These are phyloP conservation scores for Naganishia kalamii DNA, from an alignment of 768 basidiomycete genomes.

Conservation along the genomic window DNA sequence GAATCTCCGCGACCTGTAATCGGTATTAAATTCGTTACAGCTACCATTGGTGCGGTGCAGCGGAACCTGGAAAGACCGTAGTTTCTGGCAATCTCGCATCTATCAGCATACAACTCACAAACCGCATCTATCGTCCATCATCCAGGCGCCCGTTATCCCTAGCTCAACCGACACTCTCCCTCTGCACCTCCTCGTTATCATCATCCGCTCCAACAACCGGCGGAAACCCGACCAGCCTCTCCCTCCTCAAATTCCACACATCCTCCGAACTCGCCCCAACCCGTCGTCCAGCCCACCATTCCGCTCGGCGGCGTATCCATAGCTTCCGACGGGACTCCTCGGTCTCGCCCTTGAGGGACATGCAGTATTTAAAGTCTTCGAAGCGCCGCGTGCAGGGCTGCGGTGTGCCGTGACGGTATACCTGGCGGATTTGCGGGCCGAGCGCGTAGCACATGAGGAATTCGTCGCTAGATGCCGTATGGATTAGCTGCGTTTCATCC, in stretches of 20 bases:
- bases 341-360: constrained; percentile 70
- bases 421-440: constrained; percentile 68
- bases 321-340: constrained; percentile 69
- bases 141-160: background rate
- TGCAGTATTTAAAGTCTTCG: constrained; percentile 92
- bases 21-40: too few species aligned
- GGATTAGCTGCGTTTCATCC: background rate
- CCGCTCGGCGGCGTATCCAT: constrained; percentile 80
- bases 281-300: constrained; percentile 86
- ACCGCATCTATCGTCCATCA: background rate
- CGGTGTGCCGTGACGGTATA: constrained; percentile 78
- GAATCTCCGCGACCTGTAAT: too few species aligned
- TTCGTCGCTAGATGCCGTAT: constrained; percentile 46
- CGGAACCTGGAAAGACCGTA: too few species aligned
- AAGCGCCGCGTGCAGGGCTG: constrained; percentile 67
- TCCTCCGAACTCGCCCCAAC: constrained; percentile 81
- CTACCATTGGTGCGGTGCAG: too few species aligned
- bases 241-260: constrained; percentile 74
- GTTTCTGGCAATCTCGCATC: too few species aligned
- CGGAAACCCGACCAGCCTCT: background rate
- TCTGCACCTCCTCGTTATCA: background rate
- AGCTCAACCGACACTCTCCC: background rate
- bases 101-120: background rate
- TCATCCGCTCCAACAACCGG: background rate
- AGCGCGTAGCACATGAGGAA: constrained; percentile 55